Conservation (phyloP, 306 rosid genomes). For the Begonia peltatifolia region DNA sequence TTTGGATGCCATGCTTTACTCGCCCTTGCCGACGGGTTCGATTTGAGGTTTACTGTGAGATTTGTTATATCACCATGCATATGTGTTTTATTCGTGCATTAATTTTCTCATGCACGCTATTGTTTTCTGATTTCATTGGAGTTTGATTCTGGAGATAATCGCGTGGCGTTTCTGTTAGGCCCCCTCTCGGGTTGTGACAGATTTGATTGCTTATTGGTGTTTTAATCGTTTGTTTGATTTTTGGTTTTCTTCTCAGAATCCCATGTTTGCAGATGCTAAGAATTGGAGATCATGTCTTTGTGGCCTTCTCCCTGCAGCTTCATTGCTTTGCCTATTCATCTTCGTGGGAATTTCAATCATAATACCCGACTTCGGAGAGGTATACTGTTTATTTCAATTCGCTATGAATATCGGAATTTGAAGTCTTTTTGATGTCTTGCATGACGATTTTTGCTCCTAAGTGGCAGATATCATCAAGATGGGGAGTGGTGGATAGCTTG, state of each 20-base stretch:
- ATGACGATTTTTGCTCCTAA: neutral
- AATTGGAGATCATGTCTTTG: slow-evolving; percentile 29
- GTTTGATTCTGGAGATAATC: too few relatives aligned
- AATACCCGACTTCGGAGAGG: slow-evolving; percentile 40
- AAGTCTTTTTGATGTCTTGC: neutral
- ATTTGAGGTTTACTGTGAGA: too few relatives aligned
- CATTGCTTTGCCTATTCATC: slow-evolving; percentile 25
- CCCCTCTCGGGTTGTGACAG: too few relatives aligned
- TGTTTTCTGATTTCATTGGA: too few relatives aligned
- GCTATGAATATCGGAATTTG: neutral
- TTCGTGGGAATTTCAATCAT: slow-evolving; percentile 22
- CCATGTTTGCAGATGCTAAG: slow-evolving; percentile 19
- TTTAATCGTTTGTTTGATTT: neutral
- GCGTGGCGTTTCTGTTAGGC: too few relatives aligned
- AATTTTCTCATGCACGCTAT: too few relatives aligned
- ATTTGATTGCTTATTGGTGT: too few relatives aligned
- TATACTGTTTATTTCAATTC: slow-evolving; percentile 6
- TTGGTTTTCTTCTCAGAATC: slow-evolving; percentile 24
- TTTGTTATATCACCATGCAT: too few relatives aligned
- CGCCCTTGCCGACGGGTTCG: too few relatives aligned
- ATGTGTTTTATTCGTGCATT: too few relatives aligned
- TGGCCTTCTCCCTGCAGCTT: slow-evolving; percentile 34
- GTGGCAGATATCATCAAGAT: slow-evolving; percentile 25
- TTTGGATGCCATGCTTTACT: too few relatives aligned
- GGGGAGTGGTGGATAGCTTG: slow-evolving; percentile 19